Evolutionary conservation across 1,284 basidiomycete species (phyloP).

Genomic region (Tranzscheliella williamsii): DNA sequence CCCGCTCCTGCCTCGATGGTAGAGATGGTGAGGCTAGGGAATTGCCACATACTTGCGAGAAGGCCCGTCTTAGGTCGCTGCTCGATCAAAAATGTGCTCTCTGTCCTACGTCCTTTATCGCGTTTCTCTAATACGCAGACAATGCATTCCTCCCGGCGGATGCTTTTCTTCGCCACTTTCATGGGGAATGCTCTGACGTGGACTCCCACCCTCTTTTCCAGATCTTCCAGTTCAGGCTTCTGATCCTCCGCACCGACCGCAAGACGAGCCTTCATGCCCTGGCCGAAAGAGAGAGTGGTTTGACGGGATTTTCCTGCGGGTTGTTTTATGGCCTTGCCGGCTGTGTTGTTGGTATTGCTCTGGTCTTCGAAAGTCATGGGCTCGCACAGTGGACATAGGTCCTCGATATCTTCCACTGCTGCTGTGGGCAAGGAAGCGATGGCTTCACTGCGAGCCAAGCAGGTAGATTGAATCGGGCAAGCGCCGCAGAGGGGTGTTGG

Average conservation of each 20-base stretch:
- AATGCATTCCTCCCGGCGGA: slow-evolving; percentile 79
- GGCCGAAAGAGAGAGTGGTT: slow-evolving; percentile 25
- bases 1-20: slow-evolving; percentile 15
- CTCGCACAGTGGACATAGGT: slow-evolving; percentile 49
- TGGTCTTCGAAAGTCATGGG: slow-evolving; percentile 35
- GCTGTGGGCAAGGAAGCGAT: background rate
- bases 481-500: slow-evolving; percentile 41
- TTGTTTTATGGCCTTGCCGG: background rate
- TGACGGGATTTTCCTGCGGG: slow-evolving; percentile 23
- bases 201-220: slow-evolving; percentile 8
- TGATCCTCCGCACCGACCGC: background rate
- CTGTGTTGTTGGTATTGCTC: background rate
- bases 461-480: slow-evolving; percentile 46
- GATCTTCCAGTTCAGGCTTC: slow-evolving; percentile 1
- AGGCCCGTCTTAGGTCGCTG: slow-evolving; percentile 32
- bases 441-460: slow-evolving; percentile 27
- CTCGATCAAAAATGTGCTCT: slow-evolving; percentile 10
- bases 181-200: slow-evolving; percentile 79
- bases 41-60: slow-evolving; percentile 55
- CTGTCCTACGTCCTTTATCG: background rate
- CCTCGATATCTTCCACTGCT: slow-evolving; percentile 43
- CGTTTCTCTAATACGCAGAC: slow-evolving; percentile 71
- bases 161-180: slow-evolving; percentile 80
- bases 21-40: slow-evolving; percentile 44
- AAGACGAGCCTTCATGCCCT: no score